Base-by-base conservation (phyloP, 1,139 yeast genomes). In the Blastobotrys illinoisensis region DNA sequence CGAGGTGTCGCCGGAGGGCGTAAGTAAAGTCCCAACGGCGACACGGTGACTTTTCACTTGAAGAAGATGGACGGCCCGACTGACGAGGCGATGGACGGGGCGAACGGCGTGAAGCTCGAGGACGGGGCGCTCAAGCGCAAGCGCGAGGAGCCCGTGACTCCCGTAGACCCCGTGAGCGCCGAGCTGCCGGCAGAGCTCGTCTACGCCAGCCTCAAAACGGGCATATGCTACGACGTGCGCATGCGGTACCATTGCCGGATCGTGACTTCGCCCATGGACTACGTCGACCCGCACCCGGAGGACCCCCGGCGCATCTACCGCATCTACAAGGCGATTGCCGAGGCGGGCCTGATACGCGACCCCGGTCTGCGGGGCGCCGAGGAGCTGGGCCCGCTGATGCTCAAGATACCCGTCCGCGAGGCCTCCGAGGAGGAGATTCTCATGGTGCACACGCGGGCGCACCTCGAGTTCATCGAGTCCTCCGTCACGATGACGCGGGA, bases 231-330 rank as follows among this genome's bases (percentile, higher is more conserved):
- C 71, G 99, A 95, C 68, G 97, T 91, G 19, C 79, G 98, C 58
- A 93, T 95, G 99, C 79, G 99, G 59, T 93, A 91, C 70, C 99
- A 95, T 68, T 96, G 97, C 46, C 89, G 90, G 68, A 86, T 93
- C 55, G 91, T 88, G 71, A 88, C 97, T 2, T 86, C 95, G 5
- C 89, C 93, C 61, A 88, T 83, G 64, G 97, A 91, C 69, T 93
- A 93, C 70, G 89, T 91, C 51, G 99, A 95, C 67, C 99, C 99
- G 2, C 99, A 95, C 68, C 99, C 99, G 3, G 99, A 95, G 70
- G 99, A 95, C 67, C 99, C 99, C 11, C 81, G 99, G 59, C 82
- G 99, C 62, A 93, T 93, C 49, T 93, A 91, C 71, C 80, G 98
- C 56, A 88, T 95, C 49, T 95, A 93, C 73, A 89, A 93, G 71